Evolutionary conservation across 2,329 filamentous ascomycete species (phyloP), one percentile per base, ranked within the genome.

Genomic region (Phoma herbarum): DNA sequence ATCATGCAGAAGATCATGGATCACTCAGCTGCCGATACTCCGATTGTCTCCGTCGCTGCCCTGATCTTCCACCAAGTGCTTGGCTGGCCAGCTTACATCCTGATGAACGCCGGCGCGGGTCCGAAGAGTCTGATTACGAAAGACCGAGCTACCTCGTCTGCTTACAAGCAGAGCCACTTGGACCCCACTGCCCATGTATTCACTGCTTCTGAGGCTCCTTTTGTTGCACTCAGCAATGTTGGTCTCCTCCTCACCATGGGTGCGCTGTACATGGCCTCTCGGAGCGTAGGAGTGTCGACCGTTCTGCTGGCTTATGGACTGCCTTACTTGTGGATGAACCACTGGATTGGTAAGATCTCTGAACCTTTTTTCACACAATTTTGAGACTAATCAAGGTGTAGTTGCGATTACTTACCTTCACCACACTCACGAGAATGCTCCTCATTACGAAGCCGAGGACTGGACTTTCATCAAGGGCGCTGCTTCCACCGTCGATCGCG

Each of bases 361-460:
- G n/a, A n/a, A n/a, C n/a, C n/a, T n/a, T n/a, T n/a, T n/a, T n/a
- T n/a, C n/a, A n/a, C n/a, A n/a, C n/a, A n/a, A n/a, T n/a, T n/a
- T n/a, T n/a, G n/a, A n/a, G n/a, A n/a, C n/a, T n/a, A n/a, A n/a
- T n/a, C n/a, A n/a, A n/a, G n/a, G n/a, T 11, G 26, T 39, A 68
- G 88, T 91, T 20, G 88, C 88, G 62, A 91, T 91, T 72, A 91
- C 89, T 46, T 91, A 90, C 77, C 86, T 91, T 20, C 89, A 91
- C 77, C 89, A 91, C 81, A 89, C 87, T 54, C 86, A 90, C 71
- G 78, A 74, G 2, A 71, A 77, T 3, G 79, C 88, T 47, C 83
- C 83, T 18, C 84, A 89, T 75, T 89, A 86, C 72, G 82, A 84
- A 25, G 82, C 82, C 42, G 80, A 83, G 18, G 79, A 79, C 53